These are phyloP conservation scores for Penicillium simplicissimum DNA, from an alignment of 495 filamentous ascomycete species.

Conservation along the genomic window DNA sequence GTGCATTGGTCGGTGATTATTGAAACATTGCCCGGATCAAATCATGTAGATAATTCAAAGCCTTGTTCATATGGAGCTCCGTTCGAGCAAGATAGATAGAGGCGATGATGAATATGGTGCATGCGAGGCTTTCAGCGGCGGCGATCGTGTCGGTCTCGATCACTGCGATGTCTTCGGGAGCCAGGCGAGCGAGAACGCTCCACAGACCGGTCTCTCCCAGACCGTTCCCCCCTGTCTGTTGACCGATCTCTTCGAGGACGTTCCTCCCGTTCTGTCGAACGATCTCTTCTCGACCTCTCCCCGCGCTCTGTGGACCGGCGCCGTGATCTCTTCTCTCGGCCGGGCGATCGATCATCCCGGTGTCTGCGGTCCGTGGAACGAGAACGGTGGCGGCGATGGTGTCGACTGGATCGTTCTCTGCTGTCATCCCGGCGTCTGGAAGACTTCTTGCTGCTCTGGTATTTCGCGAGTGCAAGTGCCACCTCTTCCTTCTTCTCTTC, in stretches of 20 bases:
- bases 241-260: slow-evolving; percentile 31
- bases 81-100: not conserved
- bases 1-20: not conserved
- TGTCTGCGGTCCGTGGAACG: slow-evolving; percentile 36
- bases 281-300: slow-evolving; percentile 28
- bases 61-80: not conserved
- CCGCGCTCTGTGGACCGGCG: slow-evolving; percentile 33
- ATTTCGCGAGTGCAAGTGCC: slow-evolving; percentile 61
- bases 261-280: slow-evolving; percentile 27
- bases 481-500: slow-evolving; percentile 89
- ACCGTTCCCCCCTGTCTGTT: slow-evolving; percentile 25
- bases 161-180: slow-evolving; percentile 33
- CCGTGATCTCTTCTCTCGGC: slow-evolving; percentile 32
- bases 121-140: slow-evolving; percentile 28
- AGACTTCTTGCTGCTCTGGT: slow-evolving; percentile 45
- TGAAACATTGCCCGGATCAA: not conserved
- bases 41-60: slow-evolving; percentile 5
- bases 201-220: slow-evolving; percentile 29
- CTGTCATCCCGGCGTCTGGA: slow-evolving; percentile 39
- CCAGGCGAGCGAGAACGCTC: slow-evolving; percentile 39
- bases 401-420: slow-evolving; percentile 47
- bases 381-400: slow-evolving; percentile 58
- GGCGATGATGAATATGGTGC: slow-evolving; percentile 3
- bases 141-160: slow-evolving; percentile 39
- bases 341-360: slow-evolving; percentile 38